Evolutionary conservation across 768 basidiomycete genomes (phyloP).

Genomic region (Kwoniella botswanensis): DNA sequence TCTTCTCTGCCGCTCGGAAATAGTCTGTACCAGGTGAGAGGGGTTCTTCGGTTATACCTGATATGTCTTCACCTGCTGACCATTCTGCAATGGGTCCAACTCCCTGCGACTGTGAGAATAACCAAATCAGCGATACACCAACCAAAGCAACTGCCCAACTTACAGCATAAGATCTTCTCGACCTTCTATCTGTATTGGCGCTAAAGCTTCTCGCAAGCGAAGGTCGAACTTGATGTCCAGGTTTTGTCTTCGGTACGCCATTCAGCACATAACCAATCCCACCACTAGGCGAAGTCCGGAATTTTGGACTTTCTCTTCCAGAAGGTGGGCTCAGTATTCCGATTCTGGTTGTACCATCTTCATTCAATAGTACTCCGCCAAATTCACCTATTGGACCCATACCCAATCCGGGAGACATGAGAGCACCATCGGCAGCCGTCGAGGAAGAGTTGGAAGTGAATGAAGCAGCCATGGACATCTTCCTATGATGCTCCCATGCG

Average conservation of each 20-base stretch:
- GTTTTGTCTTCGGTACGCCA: conserved; percentile 45
- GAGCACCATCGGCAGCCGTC: conserved; percentile 22
- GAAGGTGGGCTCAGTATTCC: conserved; percentile 33
- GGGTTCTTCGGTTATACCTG: conserved; percentile 29
- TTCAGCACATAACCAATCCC: conserved; percentile 52
- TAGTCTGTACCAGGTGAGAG: conserved; percentile 46
- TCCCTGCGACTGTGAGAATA: conserved; percentile 35
- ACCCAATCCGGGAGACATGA: conserved; percentile 46
- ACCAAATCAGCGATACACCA: background rate
- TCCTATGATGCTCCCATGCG: conserved; percentile 49
- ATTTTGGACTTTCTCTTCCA: conserved; percentile 40
- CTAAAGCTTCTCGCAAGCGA: conserved; percentile 42
- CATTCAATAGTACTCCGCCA: conserved; percentile 29
- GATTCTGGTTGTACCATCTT: conserved; percentile 16
- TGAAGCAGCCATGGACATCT: conserved; percentile 42
- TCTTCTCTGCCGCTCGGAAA: conserved; percentile 37
- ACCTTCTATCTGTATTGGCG: conserved; percentile 29
- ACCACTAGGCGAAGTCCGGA: conserved; percentile 44
- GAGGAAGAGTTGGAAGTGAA: conserved; percentile 39
- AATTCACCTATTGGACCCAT: conserved; percentile 51
- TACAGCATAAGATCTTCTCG: conserved; percentile 27
- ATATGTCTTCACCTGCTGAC: conserved; percentile 19
- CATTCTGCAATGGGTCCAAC: conserved; percentile 55
- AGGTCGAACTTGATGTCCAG: conserved; percentile 24
- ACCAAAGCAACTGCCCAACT: background rate